Base-by-base conservation (phyloP, 106 monocot genomes). In the Apostasia shenzhenica region DNA sequence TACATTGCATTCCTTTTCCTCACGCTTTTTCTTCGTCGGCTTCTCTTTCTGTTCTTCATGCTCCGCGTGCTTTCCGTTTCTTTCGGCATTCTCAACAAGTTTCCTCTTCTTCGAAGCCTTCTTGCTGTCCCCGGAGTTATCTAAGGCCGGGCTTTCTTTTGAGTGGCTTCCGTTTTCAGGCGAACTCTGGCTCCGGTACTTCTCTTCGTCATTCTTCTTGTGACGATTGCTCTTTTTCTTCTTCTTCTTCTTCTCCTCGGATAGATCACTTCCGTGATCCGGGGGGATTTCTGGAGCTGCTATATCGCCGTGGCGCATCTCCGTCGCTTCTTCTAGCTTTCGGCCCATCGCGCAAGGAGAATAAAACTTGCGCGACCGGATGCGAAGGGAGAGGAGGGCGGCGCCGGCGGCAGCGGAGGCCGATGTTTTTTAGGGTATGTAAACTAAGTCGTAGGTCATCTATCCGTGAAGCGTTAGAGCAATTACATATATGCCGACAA, bases 281-380 rank as follows among this genome's bases (percentile, higher is more conserved):
- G 63, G 47, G 49, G 60, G 0, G 41, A 56, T 52, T 57, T 70
- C 82, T 54, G 56, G 66, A 63, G 68, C 72, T 73, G 75, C 74
- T 51, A 66, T 70, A 48, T 73, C 75, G 61, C 61, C 67, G 39
- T 9, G 4, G 42, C 14, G 10, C 38, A 11, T 8, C 44, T 51
- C 64, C 14, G 54, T 58, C 12, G 37, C 44, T 0, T 9, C 48
- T 13, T 61, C 73, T 41, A 74, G 60, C 45, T 78, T 81, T 59
- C 84, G 63, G 58, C 78, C 88, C 85, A 75, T 81, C 6, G 67
- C 52, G 41, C 48, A 58, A 57, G 51, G 57, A 60, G 58, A 73
- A 45, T 49, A 14, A 72, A 47, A 57, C 5, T 45, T 38, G 0
- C 9, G 39, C 56, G 11, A 55, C 42, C 45, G 5, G 53, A 53